Conservation (phyloP, 495 filamentous ascomycete genomes). For the Xylaria intraflava region DNA sequence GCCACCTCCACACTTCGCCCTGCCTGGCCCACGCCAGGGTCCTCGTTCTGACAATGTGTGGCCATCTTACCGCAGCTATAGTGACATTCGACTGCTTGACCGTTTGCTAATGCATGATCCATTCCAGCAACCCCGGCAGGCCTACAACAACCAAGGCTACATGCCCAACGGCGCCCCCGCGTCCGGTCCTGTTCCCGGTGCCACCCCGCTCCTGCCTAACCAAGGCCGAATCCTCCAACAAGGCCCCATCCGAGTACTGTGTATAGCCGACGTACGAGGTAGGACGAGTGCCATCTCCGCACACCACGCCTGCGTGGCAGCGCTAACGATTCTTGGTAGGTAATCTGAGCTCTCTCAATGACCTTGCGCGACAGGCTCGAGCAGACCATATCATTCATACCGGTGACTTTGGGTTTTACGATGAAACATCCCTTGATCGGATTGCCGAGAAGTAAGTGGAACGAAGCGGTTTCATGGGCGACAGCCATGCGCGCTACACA, state of each 20-base stretch:
- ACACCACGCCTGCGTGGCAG: not conserved
- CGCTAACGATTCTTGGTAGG: conserved; percentile 47
- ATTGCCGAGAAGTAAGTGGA: conserved; percentile 92
- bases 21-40: not conserved
- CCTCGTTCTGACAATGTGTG: not conserved
- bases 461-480: conserved; percentile 7
- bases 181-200: conserved; percentile 44
- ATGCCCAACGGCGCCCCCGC: conserved; percentile 48
- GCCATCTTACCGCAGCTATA: conserved; percentile 4
- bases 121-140: conserved; percentile 34
- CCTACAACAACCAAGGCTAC: conserved; percentile 42
- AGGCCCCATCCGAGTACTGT: conserved; percentile 78
- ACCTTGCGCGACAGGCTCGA: conserved; percentile 84
- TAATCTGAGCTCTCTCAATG: conserved; percentile 91
- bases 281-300: conserved; percentile 19
- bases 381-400: conserved; percentile 97
- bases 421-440: conserved; percentile 88
- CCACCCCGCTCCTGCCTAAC: conserved; percentile 50
- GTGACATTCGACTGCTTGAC: not conserved
- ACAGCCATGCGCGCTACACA: conserved; percentile 13
- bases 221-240: conserved; percentile 70
- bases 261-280: conserved; percentile 98
- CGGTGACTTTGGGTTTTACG: conserved; percentile 99
- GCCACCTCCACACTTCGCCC: not conserved
- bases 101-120: conserved; percentile 17